Evolutionary conservation across 2,329 filamentous ascomycete genomes (phyloP).

Genomic region (Fusarium pseudonygamai): DNA sequence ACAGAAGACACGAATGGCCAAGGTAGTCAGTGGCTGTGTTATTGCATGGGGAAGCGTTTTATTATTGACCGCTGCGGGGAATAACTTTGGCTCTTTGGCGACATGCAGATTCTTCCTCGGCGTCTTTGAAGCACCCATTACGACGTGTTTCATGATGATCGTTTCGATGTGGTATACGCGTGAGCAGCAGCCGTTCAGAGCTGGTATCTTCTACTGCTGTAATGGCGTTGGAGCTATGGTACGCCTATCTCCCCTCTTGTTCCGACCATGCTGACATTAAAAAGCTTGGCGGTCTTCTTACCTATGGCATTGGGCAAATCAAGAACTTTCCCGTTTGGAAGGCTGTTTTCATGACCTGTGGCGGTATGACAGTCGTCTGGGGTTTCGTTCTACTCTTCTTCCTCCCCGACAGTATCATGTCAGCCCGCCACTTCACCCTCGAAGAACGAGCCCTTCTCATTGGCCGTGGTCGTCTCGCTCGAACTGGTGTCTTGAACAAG

Average conservation of each 20-base stretch:
- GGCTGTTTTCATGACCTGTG: slow-evolving; percentile 63
- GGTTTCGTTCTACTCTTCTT: slow-evolving; percentile 54
- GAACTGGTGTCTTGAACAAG: slow-evolving; percentile 58
- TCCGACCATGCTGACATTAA: not conserved
- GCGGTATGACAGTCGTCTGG: slow-evolving; percentile 58
- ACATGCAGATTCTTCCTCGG: slow-evolving; percentile 58
- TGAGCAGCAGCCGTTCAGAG: slow-evolving; percentile 56
- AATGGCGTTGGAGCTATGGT: slow-evolving; percentile 56
- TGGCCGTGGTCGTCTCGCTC: slow-evolving; percentile 65
- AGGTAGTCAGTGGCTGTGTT: slow-evolving; percentile 47
- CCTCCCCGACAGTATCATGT: slow-evolving; percentile 58
- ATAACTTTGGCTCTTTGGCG: slow-evolving; percentile 54
- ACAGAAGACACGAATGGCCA: slow-evolving; percentile 49
- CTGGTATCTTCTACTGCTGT: slow-evolving; percentile 47
- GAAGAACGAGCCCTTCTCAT: slow-evolving; percentile 59
- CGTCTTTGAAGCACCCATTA: slow-evolving; percentile 58
- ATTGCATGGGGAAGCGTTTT: slow-evolving; percentile 51
- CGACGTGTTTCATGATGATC: slow-evolving; percentile 61
- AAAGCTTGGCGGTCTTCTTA: slow-evolving; percentile 53
- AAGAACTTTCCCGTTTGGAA: slow-evolving; percentile 56
- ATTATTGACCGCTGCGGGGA: slow-evolving; percentile 53
- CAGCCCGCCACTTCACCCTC: slow-evolving; percentile 38
- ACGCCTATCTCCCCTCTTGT: accelerated
- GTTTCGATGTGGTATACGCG: slow-evolving; percentile 59
- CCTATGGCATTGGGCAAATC: slow-evolving; percentile 64